These are phyloP conservation scores for Penicillium samsonianum DNA, from an alignment of 495 filamentous ascomycete genomes.

Conservation along the genomic window DNA sequence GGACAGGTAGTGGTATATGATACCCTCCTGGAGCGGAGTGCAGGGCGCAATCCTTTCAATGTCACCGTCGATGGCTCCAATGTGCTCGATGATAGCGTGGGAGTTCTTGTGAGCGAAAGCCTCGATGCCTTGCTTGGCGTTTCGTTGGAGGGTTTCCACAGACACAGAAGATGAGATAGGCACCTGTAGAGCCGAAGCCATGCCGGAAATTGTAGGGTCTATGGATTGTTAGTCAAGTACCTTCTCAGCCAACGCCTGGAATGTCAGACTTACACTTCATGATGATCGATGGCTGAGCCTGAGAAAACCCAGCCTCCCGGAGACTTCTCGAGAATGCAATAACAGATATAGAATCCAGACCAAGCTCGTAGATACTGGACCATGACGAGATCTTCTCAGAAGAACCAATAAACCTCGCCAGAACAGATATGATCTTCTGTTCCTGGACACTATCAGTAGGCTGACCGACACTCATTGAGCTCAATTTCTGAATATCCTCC, in stretches of 20 bases:
- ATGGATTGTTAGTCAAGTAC: constrained; percentile 12
- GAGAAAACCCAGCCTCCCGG: constrained; percentile 52
- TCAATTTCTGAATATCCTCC: constrained; percentile 57
- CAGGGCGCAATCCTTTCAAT: constrained; percentile 74
- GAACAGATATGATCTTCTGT: constrained; percentile 47
- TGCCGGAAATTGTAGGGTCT: constrained; percentile 54
- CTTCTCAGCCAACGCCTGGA: background rate
- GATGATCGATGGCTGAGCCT: constrained; percentile 62
- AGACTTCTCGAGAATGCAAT: constrained; percentile 61
- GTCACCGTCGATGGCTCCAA: constrained; percentile 45
- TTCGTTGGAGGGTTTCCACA: constrained; percentile 36
- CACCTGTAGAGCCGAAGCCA: constrained; percentile 46
- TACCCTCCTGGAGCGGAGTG: constrained; percentile 77
- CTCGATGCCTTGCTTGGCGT: constrained; percentile 54
- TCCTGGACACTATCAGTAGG: constrained; percentile 43
- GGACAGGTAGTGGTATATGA: constrained; percentile 67
- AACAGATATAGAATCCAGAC: constrained; percentile 79
- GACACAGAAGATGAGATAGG: constrained; percentile 11
- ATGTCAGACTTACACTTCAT: constrained; percentile 55
- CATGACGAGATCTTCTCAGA: constrained; percentile 47
- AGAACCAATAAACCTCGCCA: constrained; percentile 52
- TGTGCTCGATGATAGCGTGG: constrained; percentile 43
- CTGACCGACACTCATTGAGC: constrained; percentile 31
- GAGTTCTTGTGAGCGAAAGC: constrained; percentile 59
- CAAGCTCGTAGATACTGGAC: constrained; percentile 77